Evolutionary conservation across 768 basidiomycete species (phyloP).

Genomic region (Tremella mesenterica): DNA sequence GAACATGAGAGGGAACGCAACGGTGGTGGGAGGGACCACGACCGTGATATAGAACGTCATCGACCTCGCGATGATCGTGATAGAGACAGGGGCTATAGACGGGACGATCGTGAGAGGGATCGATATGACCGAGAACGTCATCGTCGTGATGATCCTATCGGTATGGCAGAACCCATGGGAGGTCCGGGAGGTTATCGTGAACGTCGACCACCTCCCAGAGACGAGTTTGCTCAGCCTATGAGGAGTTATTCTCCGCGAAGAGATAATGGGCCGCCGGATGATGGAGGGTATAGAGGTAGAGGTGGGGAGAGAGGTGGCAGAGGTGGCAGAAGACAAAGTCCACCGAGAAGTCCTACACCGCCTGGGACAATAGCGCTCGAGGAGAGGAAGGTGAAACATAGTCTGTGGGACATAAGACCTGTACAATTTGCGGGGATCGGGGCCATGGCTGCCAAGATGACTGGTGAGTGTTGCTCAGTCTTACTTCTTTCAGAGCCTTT

Average conservation of each 20-base stretch:
- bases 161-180: constrained; percentile 28
- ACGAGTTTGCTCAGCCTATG: constrained; percentile 31
- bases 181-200: constrained; percentile 15
- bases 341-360: constrained; percentile 81
- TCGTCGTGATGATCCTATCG: constrained; percentile 23
- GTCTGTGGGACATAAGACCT: constrained; percentile 93
- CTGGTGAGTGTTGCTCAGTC: constrained; percentile 55
- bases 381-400: constrained; percentile 78
- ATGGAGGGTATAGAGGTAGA: constrained; percentile 23
- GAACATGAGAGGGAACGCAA: constrained; percentile 13
- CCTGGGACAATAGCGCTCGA: constrained; percentile 70
- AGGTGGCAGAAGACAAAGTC: constrained; percentile 51
- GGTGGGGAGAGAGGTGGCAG: constrained; percentile 44
- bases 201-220: constrained; percentile 18
- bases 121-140: constrained; percentile 31
- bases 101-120: constrained; percentile 12
- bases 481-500: no score
- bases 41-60: constrained; percentile 10
- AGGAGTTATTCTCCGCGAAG: constrained; percentile 11
- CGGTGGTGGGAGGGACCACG: constrained; percentile 9
- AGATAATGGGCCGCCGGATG: constrained; percentile 12
- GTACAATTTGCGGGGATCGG: constrained; percentile 91
- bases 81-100: constrained; percentile 30
- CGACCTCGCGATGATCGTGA: constrained; percentile 19
- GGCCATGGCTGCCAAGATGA: constrained; percentile 96